These are phyloP conservation scores for Tubosaeta sp. DNA, from an alignment of 768 basidiomycete genomes.

Conservation along the genomic window DNA sequence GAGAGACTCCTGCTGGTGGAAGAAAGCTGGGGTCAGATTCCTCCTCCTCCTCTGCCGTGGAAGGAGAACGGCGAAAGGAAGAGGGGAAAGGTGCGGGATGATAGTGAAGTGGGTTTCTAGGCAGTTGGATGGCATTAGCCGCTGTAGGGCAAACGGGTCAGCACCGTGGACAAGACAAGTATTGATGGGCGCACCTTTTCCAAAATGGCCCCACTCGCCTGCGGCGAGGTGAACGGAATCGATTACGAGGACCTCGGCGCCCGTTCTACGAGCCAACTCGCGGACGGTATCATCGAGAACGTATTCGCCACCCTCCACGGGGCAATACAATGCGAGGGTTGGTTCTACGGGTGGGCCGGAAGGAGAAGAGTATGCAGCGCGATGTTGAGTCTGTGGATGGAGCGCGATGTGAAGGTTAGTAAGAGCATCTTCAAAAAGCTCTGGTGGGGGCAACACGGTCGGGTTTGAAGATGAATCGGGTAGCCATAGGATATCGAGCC, in stretches of 20 bases:
- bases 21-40: constrained; percentile 48
- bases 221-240: constrained; percentile 83
- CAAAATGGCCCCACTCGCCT: constrained; percentile 84
- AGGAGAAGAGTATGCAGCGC: constrained; percentile 55
- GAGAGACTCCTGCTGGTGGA: constrained; percentile 32
- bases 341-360: constrained; percentile 64
- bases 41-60: constrained; percentile 38
- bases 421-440: constrained; percentile 71
- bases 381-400: constrained; percentile 79
- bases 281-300: constrained; percentile 75
- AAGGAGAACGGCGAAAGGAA: constrained; percentile 23
- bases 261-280: constrained; percentile 68
- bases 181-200: constrained; percentile 50
- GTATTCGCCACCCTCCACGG: constrained; percentile 77
- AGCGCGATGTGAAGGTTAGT: constrained; percentile 73
- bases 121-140: constrained; percentile 62
- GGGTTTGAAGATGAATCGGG: constrained; percentile 34
- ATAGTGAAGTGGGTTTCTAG: constrained; percentile 76
- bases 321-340: constrained; percentile 81
- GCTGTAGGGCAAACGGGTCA: constrained; percentile 40
- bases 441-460: constrained; percentile 58
- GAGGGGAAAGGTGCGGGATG: constrained; percentile 30
- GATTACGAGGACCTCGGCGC: constrained; percentile 78
- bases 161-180: neutral
- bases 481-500: constrained; percentile 62